Base-by-base conservation (phyloP, 2,329 filamentous ascomycete genomes). In the Madurella mycetomatis region DNA sequence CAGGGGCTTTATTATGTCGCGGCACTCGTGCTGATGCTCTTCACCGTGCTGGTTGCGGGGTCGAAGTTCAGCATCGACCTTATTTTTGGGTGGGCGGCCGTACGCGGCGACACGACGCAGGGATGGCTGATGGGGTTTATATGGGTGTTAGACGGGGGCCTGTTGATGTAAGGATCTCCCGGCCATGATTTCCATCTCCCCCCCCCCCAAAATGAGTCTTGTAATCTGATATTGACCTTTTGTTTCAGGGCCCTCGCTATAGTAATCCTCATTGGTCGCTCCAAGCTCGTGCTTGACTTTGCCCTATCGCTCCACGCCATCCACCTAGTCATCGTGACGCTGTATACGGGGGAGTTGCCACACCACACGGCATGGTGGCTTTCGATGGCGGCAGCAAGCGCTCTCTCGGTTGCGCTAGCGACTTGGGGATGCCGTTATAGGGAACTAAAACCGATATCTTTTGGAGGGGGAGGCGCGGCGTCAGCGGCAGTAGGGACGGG, bases 201-300 rank as follows among this genome's bases (percentile, higher is more conserved):
- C 19, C 4, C 16, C 17, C 30, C 18, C 25, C 15, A n/a, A n/a
- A n/a, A n/a, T n/a, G 15, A 30, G 37, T 18, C 7, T 25, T 15
- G 40, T 31, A 34, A 39, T 2, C 17, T 25, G 4, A 25, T 19
- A 39, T 18, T 37, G 31, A 53, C 18, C 25, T 34, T 5, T 5
- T 25, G 4, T 47, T 17, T 55, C 66, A 97, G 92, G 68, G 84
- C 90, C 41, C 83, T 95, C 55, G 88, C 90, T 41, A 86, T 96
- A 54, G 83, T 96, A 48, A 73, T 92, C 51, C 77, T 97, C 54
- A 84, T 99, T 62, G 85, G 87, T 17, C 90, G 94, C 58, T 94
- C 88, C 46, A 97, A 97, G 71, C 87, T 97, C 57, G 88, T 97
- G 48, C 90, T 90, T 62, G 94, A 99, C 73, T 99, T 97, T 70